phyloP scores from a whole-genome alignment of 1,139 yeast species.

The Suhomyces wounanorum region DNA sequence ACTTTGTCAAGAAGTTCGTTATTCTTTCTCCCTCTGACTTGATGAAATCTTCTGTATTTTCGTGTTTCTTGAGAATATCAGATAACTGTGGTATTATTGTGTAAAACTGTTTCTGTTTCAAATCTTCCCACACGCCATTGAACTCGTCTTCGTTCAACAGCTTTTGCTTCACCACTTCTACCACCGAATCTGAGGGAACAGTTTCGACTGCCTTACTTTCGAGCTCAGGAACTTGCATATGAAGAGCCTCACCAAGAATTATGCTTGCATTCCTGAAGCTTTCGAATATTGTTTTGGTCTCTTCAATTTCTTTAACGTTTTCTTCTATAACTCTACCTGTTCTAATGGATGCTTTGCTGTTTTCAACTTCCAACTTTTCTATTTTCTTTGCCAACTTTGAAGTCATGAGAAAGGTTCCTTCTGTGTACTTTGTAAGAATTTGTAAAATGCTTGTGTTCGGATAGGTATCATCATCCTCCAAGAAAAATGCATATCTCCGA shows the following conservation, averaged over 20 bases:
- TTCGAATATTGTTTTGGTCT: constrained; percentile 39
- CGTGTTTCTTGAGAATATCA: constrained; percentile 16
- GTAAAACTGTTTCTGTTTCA: constrained; percentile 65
- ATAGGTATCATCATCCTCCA: not conserved
- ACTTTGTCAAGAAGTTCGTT: constrained; percentile 41
- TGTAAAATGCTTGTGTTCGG: constrained; percentile 21
- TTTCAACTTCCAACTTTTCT: constrained; percentile 38
- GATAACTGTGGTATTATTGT: constrained; percentile 33
- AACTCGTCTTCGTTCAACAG: constrained; percentile 31
- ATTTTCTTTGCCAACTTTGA: constrained; percentile 36
- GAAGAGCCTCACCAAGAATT: constrained; percentile 45
- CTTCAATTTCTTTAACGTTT: constrained; percentile 44
- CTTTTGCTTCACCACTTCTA: constrained; percentile 29
- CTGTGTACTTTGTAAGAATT: constrained; percentile 50
- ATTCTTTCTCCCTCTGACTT: constrained; percentile 44
- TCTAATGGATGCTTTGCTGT: constrained; percentile 59
- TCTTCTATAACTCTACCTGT: constrained; percentile 67
- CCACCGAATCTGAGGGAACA: constrained; percentile 10
- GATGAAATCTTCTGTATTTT: not conserved
- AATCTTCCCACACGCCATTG: constrained; percentile 63
- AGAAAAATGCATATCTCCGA: constrained; percentile 45
- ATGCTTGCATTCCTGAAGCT: constrained; percentile 48
- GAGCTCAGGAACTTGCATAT: constrained; percentile 19
- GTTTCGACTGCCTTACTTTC: not conserved
- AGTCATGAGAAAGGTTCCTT: constrained; percentile 43